Evolutionary conservation across 2,329 filamentous ascomycete genomes (phyloP), one percentile per base, ranked within the genome.

Genomic region (Talaromyces albobiverticillius): DNA sequence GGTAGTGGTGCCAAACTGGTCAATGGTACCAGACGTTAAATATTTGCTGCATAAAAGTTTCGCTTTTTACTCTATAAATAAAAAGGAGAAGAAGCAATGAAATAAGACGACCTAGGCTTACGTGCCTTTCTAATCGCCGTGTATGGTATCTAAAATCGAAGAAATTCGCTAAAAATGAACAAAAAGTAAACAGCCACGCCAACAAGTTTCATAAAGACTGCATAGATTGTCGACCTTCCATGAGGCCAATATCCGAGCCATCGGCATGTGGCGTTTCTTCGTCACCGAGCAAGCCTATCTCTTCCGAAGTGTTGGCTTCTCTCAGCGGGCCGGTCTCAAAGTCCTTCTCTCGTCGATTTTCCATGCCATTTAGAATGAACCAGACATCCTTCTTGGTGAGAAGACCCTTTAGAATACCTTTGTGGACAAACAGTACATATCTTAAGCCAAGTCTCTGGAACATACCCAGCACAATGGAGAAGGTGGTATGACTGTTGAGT

Each of bases 341-440:
- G n/a, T 61, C 63, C 38, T 71, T 65, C 51, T 63, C 62, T 34
- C 64, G 61, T 25, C 61, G 61, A 49, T 86, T 83, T 59, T 87
- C 86, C 9, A 84, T 85, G 40, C 87, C 89, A 67, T 96, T 90
- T 43, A 97, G 78, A 36, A 97, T 85, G 70, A 90, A 92, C 89
- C 92, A 97, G 31, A 95, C 86, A 72, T 99, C 94, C 76, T 99
- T 99, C 78, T 97, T 97, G 18, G 94, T 99, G 61, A 97, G 76
- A 46, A 99, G 71, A 0, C 94, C 94, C 69, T 90, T 86, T 36
- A 99, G 74, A 47, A 83, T 82, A 18, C 94, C 94, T 46, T 86
- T 82, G 60, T 96, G 89, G 36, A 84, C 85, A 68, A 97, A 95
- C 3, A 97, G 75, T 4, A 99, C 84, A 73, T 97, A 96, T 48